Percentiles rank a stretch among this genome's conserved stretches.
Conservation (phyloP, 2,329 filamentous ascomycete genomes). For the Colletotrichum sp. region DNA sequence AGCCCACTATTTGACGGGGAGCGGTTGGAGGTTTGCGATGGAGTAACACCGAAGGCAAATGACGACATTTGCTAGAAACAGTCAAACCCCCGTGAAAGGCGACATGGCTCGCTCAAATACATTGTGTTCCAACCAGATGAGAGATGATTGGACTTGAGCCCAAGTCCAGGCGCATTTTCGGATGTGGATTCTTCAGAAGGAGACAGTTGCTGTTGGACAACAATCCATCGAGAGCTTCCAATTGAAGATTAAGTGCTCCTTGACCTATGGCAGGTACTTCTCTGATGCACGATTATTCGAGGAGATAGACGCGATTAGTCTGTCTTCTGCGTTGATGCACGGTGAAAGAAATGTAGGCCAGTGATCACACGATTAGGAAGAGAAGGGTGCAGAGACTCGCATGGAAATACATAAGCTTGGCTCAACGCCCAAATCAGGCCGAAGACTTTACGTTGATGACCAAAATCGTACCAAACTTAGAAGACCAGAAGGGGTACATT, state of each 20-base stretch:
- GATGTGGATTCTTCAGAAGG: not conserved
- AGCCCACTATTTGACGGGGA: not conserved
- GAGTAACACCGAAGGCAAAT: constrained; percentile 16
- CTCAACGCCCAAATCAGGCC: not conserved
- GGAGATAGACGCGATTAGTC: not conserved
- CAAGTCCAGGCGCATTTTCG: not conserved
- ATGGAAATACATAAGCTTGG: not conserved
- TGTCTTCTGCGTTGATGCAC: not conserved
- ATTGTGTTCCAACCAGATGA: not conserved
- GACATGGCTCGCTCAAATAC: not conserved
- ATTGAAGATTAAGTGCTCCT: not conserved
- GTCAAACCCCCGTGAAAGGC: not conserved
- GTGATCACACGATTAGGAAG: not conserved
- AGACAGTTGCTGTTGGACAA: not conserved
- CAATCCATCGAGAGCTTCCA: not conserved
- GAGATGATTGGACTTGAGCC: not conserved
- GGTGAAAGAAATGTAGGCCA: not conserved
- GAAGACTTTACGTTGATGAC: not conserved
- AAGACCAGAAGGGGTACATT: accelerated
- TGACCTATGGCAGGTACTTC: not conserved
- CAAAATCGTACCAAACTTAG: not conserved
- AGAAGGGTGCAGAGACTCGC: not conserved
- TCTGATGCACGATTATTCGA: not conserved
- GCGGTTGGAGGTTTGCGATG: not conserved
- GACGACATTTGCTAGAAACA: constrained; percentile 3